Base-by-base conservation (phyloP, 208 protist species). In the Herpetomonas muscarum region DNA sequence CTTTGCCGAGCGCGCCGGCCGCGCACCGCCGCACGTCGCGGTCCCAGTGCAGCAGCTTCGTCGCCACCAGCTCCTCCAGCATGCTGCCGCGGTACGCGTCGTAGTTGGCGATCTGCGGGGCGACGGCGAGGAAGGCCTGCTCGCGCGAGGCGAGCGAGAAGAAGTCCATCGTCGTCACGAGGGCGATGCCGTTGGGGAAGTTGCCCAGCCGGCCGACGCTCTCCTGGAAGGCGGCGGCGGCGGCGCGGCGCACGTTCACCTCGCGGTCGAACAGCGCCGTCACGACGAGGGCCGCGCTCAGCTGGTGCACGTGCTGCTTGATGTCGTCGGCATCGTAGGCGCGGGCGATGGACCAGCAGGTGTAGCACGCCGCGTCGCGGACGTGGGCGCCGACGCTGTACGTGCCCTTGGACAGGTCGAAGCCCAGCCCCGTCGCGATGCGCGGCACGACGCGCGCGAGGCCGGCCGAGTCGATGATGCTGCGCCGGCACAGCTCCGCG, bases 321-420 rank as follows among this genome's bases (percentile, higher is more conserved):
- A 99, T 77, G 50, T 98, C 81, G 0, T 48, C 47, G 9, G 94
- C 81, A 46, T 94, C 87, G 76, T 99, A 99, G 6, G 97, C 96
- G 47, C 98, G 86, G 6, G 97, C 98, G 26, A 99, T 93, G 26
- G 97, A 98, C 98, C 98, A 99, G 71, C 86, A 97, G 1, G 98
- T 85, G 78, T 98, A 99, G 67, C 97, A 99, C 46, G 97, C 97
- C 22, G 98, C 93, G 76, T 99, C 98, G 25, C 98, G 83, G 28
- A 99, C 98, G 67, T 99, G 86, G 1, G 95, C 77, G 1, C 98
- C 98, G 17, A 99, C 97, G 52, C 84, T 96, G 65, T 98, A 87
- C 42, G 90, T 89, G 56, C 98, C 98, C 55, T 87, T 89, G 53
- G 65, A 81, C n/a, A 97, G 70, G 61, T 99, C 97, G 69, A 97